Evolutionary conservation across 192 early-diverging fungal genomes (phyloP), one percentile per base, ranked within the genome.

Genomic region (Jimgerdemannia flammicorona): DNA sequence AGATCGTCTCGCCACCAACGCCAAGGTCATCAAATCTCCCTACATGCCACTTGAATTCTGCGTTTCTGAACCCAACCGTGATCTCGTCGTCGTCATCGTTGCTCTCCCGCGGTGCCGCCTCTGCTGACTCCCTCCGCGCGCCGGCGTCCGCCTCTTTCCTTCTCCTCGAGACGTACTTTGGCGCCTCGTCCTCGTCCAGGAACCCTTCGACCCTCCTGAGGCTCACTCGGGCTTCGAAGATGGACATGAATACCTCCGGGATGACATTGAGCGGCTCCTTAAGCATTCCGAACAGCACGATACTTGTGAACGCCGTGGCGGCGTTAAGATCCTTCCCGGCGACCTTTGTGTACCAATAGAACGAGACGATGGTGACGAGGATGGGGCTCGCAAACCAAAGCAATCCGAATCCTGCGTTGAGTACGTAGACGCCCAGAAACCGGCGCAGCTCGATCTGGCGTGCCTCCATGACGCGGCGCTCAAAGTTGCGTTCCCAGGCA

Each of bases 401-500:
- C 3, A 90, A 69, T n/a, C 82, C 79, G 43, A 83, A 54, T 14
- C 79, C 43, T 1, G 78, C 73, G 18, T 82, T 82, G 66, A 78
- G 73, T 4, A 71, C 76, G 65, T 82, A 82, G 2, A 82, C 40
- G 41, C 77, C 76, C 41, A 82, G 71, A 39, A 82, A 76, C 66
- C 77, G 72, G 19, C 74, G 77, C 20, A 82, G 41, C 66, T 82
- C 81, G 41, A 78, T 75, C 40, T 71, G 69, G 6, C 81, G 74
- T 1, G 81, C 81, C 69, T 80, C 87, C 73, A 89, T 84, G 66
- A 98, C 90, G 41, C 87, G 84, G 64, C 88, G 83, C 63, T 92
- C 77, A 78, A 97, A 93, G 40, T 83, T 89, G 65, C 85, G 72
- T 75, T 95, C 91, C 91, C 93, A 93, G 43, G 89, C 91, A 75